Evolutionary conservation across 768 basidiomycete genomes (phyloP).

Genomic region (Mycena capillaripes): DNA sequence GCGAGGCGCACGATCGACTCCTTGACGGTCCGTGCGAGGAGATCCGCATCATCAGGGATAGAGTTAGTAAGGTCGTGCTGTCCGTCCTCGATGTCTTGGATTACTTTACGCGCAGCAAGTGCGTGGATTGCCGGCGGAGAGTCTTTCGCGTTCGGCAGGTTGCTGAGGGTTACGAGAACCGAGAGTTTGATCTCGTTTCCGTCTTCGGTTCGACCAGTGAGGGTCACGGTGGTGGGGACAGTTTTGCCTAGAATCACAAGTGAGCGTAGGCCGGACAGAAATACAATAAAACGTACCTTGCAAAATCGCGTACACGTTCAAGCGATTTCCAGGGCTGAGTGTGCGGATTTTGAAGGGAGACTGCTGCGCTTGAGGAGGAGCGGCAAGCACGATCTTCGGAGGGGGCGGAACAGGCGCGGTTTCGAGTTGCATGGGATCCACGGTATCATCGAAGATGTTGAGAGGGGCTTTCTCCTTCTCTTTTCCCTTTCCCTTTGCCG

Average conservation of each 20-base stretch:
- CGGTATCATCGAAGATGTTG: slow-evolving; percentile 27
- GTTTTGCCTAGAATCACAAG: slow-evolving; percentile 5
- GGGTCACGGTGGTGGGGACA: slow-evolving; percentile 27
- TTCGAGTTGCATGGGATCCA: slow-evolving; percentile 13
- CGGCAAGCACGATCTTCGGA: slow-evolving; percentile 13
- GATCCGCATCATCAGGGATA: slow-evolving; percentile 14
- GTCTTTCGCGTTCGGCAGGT: slow-evolving; percentile 25
- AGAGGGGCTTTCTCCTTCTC: neutral
- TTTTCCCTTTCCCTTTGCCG: neutral
- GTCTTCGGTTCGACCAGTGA: slow-evolving; percentile 20
- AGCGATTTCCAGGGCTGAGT: slow-evolving; percentile 26
- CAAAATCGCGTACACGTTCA: slow-evolving; percentile 32
- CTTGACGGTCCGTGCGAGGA: slow-evolving; percentile 20
- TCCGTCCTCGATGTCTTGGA: slow-evolving; percentile 36
- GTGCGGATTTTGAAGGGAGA: slow-evolving; percentile 32
- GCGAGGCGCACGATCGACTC: slow-evolving; percentile 35
- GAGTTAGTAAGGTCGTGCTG: slow-evolving; percentile 12
- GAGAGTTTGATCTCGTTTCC: slow-evolving; percentile 29
- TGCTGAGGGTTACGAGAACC: slow-evolving; percentile 31
- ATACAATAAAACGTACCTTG: slow-evolving; percentile 26
- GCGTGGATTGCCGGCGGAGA: slow-evolving; percentile 31
- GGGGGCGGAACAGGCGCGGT: slow-evolving; percentile 13
- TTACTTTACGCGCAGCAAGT: slow-evolving; percentile 34
- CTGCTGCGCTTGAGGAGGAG: slow-evolving; percentile 31
- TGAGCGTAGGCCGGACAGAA: neutral